These are phyloP conservation scores for Monosporozyma yasuniensis DNA, from an alignment of 805 yeast species.

Conservation along the genomic window DNA sequence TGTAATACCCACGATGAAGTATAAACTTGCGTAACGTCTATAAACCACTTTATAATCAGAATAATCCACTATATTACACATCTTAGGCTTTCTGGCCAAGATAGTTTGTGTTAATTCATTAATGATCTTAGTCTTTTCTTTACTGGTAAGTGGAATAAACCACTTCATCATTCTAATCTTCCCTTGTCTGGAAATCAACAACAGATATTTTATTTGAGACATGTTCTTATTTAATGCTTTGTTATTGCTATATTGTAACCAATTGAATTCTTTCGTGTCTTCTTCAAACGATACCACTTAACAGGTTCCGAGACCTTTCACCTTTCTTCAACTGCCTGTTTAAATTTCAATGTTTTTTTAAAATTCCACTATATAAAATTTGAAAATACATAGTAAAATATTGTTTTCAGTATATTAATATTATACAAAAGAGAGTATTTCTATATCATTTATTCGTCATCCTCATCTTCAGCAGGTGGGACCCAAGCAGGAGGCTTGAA, in stretches of 20 bases:
- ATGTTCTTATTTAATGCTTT: conserved; percentile 9
- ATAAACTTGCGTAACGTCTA: conserved; percentile 86
- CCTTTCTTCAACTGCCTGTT: background rate
- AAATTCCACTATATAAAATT: background rate
- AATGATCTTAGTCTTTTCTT: conserved; percentile 75
- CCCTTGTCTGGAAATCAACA: conserved; percentile 88
- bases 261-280: background rate
- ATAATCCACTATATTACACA: conserved; percentile 91
- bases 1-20: conserved; percentile 72
- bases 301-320: background rate
- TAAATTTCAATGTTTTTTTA: background rate
- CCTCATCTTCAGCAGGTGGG: conserved; percentile 37
- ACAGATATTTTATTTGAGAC: conserved; percentile 54
- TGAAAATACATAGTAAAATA: background rate
- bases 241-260: background rate
- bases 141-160: conserved; percentile 77
- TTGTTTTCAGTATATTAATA: background rate
- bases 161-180: conserved; percentile 89
- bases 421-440: background rate
- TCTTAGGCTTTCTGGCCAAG: conserved; percentile 76
- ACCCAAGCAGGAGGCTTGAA: conserved; percentile 68
- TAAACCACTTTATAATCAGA: conserved; percentile 71
- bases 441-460: background rate
- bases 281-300: background rate
- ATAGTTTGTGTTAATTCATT: conserved; percentile 82